These are phyloP conservation scores for Xylaria hypoxylon DNA, from an alignment of 2,329 filamentous ascomycete species.

Conservation along the genomic window DNA sequence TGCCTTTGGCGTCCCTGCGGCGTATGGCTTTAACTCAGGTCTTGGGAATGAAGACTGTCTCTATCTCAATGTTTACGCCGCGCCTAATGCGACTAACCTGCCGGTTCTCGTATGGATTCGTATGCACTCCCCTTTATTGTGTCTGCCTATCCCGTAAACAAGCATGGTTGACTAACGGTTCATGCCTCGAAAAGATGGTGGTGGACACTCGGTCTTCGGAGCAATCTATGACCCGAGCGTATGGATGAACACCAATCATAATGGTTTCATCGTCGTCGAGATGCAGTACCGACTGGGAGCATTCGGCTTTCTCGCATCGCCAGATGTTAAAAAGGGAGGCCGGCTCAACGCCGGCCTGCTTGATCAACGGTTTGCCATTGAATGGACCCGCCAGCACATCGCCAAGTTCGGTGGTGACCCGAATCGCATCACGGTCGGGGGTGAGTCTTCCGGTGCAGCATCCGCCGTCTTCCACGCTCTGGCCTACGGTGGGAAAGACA, in stretches of 20 bases:
- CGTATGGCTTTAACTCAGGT: slow-evolving; percentile 47
- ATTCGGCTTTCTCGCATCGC: slow-evolving; percentile 58
- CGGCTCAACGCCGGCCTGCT: slow-evolving; percentile 54
- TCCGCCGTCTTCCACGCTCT: slow-evolving; percentile 44
- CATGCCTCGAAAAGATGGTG: slow-evolving; percentile 49
- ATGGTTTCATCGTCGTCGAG: slow-evolving; percentile 60
- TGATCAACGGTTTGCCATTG: slow-evolving; percentile 64
- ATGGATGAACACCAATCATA: slow-evolving; percentile 59
- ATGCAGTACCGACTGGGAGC: slow-evolving; percentile 61
- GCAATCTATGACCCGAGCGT: slow-evolving; percentile 50
- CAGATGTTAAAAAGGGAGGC: slow-evolving; percentile 43
- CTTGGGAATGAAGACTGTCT: slow-evolving; percentile 46
- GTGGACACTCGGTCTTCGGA: slow-evolving; percentile 49
- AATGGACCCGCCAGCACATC: slow-evolving; percentile 64
- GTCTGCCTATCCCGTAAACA: slow-evolving; percentile 27
- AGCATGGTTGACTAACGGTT: slow-evolving; percentile 46
- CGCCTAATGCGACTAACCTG: slow-evolving; percentile 50
- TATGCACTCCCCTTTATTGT: slow-evolving; percentile 43
- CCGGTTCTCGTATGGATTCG: slow-evolving; percentile 57
- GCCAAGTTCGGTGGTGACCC: slow-evolving; percentile 51
- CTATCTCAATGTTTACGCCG: slow-evolving; percentile 52
- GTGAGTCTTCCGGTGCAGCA: slow-evolving; percentile 49
- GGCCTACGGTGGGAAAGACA: slow-evolving; percentile 45
- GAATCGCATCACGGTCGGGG: slow-evolving; percentile 48
- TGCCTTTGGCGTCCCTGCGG: slow-evolving; percentile 45